phyloP scores from a whole-genome alignment of 139 green algal genomes.

The Diplosphaera chodatii region DNA sequence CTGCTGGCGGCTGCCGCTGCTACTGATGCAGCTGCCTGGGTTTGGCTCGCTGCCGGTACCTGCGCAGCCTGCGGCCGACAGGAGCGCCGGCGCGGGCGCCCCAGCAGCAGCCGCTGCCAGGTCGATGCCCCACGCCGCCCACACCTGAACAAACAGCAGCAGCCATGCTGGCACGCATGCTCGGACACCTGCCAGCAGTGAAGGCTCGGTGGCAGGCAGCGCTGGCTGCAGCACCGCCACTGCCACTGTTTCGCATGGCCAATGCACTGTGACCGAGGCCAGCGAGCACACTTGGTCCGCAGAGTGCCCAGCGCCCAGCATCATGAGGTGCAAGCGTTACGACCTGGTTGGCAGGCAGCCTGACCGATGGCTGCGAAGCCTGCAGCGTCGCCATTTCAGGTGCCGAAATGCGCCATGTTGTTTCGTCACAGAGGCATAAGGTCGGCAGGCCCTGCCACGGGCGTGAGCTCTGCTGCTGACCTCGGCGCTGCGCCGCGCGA shows the following conservation, averaged over 20 bases:
- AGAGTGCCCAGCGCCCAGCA: too few relatives aligned
- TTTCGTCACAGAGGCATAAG: neutral
- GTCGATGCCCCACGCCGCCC: neutral
- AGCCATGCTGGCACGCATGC: slow-evolving; percentile 6
- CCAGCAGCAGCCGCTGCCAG: neutral
- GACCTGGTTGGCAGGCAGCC: too few relatives aligned
- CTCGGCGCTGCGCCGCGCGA: slow-evolving; percentile 21
- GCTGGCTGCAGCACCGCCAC: neutral
- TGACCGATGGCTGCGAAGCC: too few relatives aligned
- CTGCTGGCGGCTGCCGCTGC: neutral
- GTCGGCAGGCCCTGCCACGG: too few relatives aligned
- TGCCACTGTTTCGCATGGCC: too few relatives aligned
- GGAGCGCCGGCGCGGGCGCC: neutral
- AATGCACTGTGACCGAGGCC: too few relatives aligned
- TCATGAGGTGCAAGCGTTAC: too few relatives aligned
- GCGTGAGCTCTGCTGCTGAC: too few relatives aligned
- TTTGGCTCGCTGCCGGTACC: too few relatives aligned
- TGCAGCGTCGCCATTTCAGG: too few relatives aligned
- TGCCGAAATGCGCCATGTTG: neutral
- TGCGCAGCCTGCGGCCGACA: neutral
- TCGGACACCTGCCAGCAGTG: neutral
- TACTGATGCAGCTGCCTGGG: too few relatives aligned
- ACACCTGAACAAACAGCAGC: neutral
- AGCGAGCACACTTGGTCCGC: too few relatives aligned
- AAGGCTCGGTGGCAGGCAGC: neutral